Base-by-base conservation (phyloP, 805 yeast species). In the Wickerhamiella bombiphila region DNA sequence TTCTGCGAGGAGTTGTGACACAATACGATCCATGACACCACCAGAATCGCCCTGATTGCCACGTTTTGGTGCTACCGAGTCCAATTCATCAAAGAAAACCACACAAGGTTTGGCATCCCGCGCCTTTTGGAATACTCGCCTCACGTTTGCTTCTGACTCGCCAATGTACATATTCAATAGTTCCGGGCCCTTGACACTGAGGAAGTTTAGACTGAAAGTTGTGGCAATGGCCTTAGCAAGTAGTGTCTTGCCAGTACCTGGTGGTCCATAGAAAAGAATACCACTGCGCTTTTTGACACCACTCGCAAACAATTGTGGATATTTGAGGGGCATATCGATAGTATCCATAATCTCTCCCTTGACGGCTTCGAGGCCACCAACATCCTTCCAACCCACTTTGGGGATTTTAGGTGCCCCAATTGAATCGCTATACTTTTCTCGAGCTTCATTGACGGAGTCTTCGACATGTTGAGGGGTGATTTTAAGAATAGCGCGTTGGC, bases 41-140 rank as follows among this genome's bases (percentile, higher is more conserved):
- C 97, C 97, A 2, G 96, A 85, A 58, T 91, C 98, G 18, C 98
- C 97, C 54, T 91, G 96, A 55, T 88, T 86, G 21, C 98, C 98
- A 64, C 97, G 75, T 56, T 91, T 88, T 2, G 97, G 97, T 0
- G 98, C 98, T 1, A 91, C 96, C 1, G 96, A 85, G 60, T 91
- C 98, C 59, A 91, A 68, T 60, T 91, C 98, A 61, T 91, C 98
- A 54, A 91, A 91, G 58, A 91, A 91, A 14, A 91, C 85, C 15
- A 91, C 96, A 64, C 98, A 91, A 1, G 98, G 98, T 55, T 78
- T 80, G 11, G 97, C 95, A 58, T 91, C 98, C 38, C 97, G 66
- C 0, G 97, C 97, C 47, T 70, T 74, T 57, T 88, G 94, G 58
- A 91, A 91, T 1, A 91, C 95, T 37, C 82, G 69, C 42, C 98